These are phyloP conservation scores for Bromus sterilis DNA, from an alignment of 176 grass and related monocot species.

Conservation along the genomic window DNA sequence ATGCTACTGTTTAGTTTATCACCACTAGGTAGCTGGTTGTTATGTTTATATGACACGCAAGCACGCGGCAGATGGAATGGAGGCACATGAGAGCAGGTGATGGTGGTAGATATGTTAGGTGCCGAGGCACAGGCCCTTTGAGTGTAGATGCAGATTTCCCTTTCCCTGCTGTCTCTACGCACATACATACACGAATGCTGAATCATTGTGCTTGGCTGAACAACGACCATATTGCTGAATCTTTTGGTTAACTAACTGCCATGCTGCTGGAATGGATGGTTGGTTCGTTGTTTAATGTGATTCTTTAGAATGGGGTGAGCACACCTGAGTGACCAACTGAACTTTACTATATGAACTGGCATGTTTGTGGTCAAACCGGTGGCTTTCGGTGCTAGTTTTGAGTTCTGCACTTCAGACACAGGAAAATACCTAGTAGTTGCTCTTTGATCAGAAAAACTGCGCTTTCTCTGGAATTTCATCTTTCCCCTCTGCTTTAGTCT, in stretches of 20 bases:
- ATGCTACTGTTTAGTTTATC: not conserved
- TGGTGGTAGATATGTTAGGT: constrained; percentile 28
- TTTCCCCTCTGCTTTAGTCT: no score
- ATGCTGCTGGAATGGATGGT: not conserved
- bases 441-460: not conserved
- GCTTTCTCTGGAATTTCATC: no score
- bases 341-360: not conserved
- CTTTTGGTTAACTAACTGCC: constrained; percentile 1
- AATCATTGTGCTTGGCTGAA: constrained; percentile 30
- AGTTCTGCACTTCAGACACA: not conserved
- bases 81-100: constrained; percentile 19
- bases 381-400: not conserved
- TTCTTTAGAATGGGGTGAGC: not conserved
- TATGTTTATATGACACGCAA: not conserved
- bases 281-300: not conserved
- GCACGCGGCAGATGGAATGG: not conserved
- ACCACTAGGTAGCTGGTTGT: not conserved
- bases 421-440: not conserved
- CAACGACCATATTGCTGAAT: constrained; percentile 9
- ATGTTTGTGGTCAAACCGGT: not conserved
- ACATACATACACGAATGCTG: not conserved
- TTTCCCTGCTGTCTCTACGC: not conserved
- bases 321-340: not conserved
- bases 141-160: constrained; percentile 23
- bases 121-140: constrained; percentile 10